phyloP scores from a whole-genome alignment of 1,139 yeast species.

The Candida glucosophila region DNA sequence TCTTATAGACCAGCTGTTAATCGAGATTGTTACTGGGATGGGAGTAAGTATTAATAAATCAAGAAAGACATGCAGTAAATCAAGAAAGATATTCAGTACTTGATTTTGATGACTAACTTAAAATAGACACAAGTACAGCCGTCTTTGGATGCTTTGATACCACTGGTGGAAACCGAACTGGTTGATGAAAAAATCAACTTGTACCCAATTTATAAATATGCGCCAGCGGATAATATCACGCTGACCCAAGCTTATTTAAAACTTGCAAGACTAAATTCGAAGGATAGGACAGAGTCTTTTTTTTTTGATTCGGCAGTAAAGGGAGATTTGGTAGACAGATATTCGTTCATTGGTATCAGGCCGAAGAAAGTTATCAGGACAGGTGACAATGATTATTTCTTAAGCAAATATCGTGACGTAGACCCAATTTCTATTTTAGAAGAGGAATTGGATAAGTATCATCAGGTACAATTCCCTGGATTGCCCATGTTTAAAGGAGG shows the following conservation, averaged over 20 bases:
- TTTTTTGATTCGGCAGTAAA: conserved; percentile 81
- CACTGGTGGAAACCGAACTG: conserved; percentile 14
- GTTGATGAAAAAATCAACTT: conserved; percentile 38
- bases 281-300: conserved; percentile 59
- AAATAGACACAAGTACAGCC: conserved; percentile 56
- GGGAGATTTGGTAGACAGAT: conserved; percentile 84
- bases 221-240: conserved; percentile 70
- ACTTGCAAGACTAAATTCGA: conserved; percentile 62
- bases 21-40: no score
- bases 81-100: no score
- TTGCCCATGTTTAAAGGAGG: conserved; percentile 88
- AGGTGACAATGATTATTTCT: conserved; percentile 40
- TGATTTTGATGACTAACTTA: conserved; percentile 51
- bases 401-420: conserved; percentile 33
- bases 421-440: conserved; percentile 80
- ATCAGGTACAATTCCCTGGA: conserved; percentile 72
- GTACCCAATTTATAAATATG: conserved; percentile 72
- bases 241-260: conserved; percentile 88
- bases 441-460: conserved; percentile 52
- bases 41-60: no score
- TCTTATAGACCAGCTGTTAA: no score
- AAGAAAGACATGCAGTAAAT: no score
- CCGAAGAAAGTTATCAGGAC: conserved; percentile 80
- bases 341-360: conserved; percentile 79
- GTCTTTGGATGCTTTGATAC: conserved; percentile 42